Percentiles rank a stretch among this genome's conserved stretches.
These are phyloP conservation scores for Asclepias syriaca DNA, from an alignment of 257 asterid genomes.

Conservation along the genomic window DNA sequence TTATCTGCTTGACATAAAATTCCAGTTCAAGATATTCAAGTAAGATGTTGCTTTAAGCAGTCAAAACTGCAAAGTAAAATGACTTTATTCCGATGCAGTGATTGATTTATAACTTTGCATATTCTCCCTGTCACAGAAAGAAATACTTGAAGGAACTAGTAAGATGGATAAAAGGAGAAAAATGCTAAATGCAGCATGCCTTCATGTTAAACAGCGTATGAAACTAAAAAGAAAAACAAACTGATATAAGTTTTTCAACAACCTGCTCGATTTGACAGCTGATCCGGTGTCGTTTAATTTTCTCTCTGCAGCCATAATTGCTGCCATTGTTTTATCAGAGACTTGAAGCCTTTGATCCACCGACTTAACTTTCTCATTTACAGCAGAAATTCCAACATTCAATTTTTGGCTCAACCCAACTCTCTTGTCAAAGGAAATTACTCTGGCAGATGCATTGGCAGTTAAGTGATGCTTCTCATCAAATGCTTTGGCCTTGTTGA, in stretches of 20 bases:
- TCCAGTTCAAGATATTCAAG: neutral
- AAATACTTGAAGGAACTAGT: neutral
- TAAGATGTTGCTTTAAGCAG: neutral
- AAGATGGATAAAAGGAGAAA: neutral
- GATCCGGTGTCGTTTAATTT: slow-evolving; percentile 90
- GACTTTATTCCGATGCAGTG: neutral
- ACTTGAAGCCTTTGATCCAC: slow-evolving; percentile 93
- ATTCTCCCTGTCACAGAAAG: neutral
- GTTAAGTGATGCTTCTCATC: slow-evolving; percentile 82
- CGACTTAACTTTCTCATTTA: slow-evolving; percentile 89
- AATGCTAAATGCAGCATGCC: neutral
- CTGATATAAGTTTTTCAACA: slow-evolving; percentile 9
- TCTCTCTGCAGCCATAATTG: slow-evolving; percentile 88
- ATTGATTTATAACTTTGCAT: neutral
- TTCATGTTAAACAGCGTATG: neutral
- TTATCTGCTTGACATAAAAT: neutral
- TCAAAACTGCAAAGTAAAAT: neutral
- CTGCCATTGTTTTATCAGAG: slow-evolving; percentile 95
- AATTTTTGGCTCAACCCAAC: slow-evolving; percentile 80
- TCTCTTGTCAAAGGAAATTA: slow-evolving; percentile 70
- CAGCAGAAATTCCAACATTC: slow-evolving; percentile 78
- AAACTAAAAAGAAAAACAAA: slow-evolving; percentile 1
- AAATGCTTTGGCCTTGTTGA: slow-evolving; percentile 91
- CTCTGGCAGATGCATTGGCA: slow-evolving; percentile 95
- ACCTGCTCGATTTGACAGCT: slow-evolving; percentile 99